Evolutionary conservation across 2,329 filamentous ascomycete genomes (phyloP).

Genomic region (Chaetothyriales sp.): DNA sequence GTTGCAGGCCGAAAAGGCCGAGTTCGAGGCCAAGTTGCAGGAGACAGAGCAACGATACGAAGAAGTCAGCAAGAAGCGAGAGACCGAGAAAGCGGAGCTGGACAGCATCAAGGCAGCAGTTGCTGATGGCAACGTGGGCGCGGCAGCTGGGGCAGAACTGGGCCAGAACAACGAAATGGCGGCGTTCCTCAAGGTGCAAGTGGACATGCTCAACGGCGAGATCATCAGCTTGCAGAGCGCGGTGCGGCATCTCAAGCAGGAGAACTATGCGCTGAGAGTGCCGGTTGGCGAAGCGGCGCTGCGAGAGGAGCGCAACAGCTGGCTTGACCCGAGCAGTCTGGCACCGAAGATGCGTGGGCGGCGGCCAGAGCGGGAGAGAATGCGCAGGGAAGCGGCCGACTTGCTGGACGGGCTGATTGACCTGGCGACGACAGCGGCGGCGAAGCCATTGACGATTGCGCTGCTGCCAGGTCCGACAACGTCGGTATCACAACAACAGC

Average conservation of each 20-base stretch:
- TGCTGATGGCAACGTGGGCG: constrained; percentile 24
- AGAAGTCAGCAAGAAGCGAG: constrained; percentile 26
- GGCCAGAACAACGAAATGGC: constrained; percentile 31
- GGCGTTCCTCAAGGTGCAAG: constrained; percentile 21
- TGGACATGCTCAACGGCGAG: constrained; percentile 20
- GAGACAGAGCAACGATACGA: constrained; percentile 24
- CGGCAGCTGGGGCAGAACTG: constrained; percentile 22
- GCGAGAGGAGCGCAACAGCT: constrained; percentile 24
- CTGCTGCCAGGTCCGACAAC: constrained; percentile 5
- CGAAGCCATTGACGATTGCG: constrained; percentile 26
- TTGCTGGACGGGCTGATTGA: constrained; percentile 29
- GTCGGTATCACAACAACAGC: no score
- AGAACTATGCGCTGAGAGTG: constrained; percentile 24
- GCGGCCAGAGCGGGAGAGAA: not conserved
- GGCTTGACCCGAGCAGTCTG: constrained; percentile 24
- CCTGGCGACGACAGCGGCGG: constrained; percentile 28
- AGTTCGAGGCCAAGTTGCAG: constrained; percentile 22
- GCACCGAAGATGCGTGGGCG: constrained; percentile 1
- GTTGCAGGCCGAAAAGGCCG: constrained; percentile 22
- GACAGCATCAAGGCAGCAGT: constrained; percentile 29
- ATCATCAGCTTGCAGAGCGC: constrained; percentile 31
- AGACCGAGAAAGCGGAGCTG: constrained; percentile 27
- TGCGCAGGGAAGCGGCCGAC: constrained; percentile 28
- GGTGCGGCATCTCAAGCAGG: constrained; percentile 31
- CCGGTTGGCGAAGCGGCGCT: constrained; percentile 7